Conservation (phyloP, 2,329 filamentous ascomycete genomes). For the Elsinoe ampelina region DNA sequence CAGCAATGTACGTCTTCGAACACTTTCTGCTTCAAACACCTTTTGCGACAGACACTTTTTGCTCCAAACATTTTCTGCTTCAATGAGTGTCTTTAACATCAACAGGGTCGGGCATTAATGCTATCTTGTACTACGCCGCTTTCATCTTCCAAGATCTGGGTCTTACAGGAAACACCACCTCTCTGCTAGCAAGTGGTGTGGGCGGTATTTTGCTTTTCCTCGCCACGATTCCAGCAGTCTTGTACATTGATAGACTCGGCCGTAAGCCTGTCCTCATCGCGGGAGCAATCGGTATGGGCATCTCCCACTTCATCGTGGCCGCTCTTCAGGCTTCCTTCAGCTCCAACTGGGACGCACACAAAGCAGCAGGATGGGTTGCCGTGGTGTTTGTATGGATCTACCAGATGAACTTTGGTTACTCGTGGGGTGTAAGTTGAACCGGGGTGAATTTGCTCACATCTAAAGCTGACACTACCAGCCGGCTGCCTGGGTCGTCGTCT, state of each 20-base stretch:
- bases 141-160: constrained; percentile 40
- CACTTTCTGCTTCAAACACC: no score
- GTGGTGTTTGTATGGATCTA: constrained; percentile 65
- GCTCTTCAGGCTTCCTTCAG: constrained; percentile 55
- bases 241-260: constrained; percentile 55
- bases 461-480: constrained; percentile 7
- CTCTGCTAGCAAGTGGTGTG: constrained; percentile 57
- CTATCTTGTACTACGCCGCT: constrained; percentile 40
- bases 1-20: constrained; percentile 20
- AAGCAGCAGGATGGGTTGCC: constrained; percentile 58
- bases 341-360: constrained; percentile 46
- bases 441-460: no score
- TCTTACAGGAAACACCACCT: constrained; percentile 35
- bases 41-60: no score
- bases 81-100: not conserved
- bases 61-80: no score
- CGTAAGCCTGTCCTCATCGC: constrained; percentile 52
- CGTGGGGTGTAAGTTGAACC: constrained; percentile 51
- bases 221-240: constrained; percentile 53
- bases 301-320: constrained; percentile 61
- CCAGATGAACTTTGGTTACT: constrained; percentile 63
- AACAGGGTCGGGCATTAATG: constrained; percentile 32
- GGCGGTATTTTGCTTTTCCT: constrained; percentile 60
- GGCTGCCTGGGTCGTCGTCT: constrained; percentile 51
- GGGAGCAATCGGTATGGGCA: constrained; percentile 60